Conservation (phyloP, 208 protist species). For the Kentomonas sorsogonicus region DNA sequence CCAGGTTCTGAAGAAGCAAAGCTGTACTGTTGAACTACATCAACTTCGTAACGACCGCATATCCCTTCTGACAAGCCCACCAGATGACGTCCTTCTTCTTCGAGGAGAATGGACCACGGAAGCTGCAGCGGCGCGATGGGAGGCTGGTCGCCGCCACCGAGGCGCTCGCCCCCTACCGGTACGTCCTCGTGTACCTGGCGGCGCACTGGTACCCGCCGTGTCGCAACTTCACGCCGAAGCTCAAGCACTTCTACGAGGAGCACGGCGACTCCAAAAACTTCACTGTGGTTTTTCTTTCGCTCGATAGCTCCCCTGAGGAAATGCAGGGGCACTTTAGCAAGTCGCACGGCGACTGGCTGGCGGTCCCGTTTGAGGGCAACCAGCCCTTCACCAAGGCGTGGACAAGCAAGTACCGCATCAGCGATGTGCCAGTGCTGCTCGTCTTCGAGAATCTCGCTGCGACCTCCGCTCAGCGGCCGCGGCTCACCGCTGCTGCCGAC, state of each 20-base stretch:
- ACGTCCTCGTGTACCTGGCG: slow-evolving; percentile 71
- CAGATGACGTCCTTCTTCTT: no score
- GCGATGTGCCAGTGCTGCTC: slow-evolving; percentile 33
- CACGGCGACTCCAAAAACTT: slow-evolving; percentile 39
- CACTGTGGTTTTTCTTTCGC: slow-evolving; percentile 69
- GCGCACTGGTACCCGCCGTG: slow-evolving; percentile 85
- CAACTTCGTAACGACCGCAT: no score
- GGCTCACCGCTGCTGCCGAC: neutral
- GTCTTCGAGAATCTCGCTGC: slow-evolving; percentile 54
- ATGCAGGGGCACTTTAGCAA: slow-evolving; percentile 44
- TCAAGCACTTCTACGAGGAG: slow-evolving; percentile 47
- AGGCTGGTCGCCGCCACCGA: no score
- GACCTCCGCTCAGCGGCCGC: no score
- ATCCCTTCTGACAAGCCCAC: no score
- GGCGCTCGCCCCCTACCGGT: slow-evolving; percentile 34
- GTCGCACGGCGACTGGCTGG: slow-evolving; percentile 43
- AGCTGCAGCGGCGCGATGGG: no score
- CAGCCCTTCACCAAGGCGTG: slow-evolving; percentile 11
- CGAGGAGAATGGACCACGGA: no score
- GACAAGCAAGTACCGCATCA: slow-evolving; percentile 16
- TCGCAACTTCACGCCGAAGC: slow-evolving; percentile 57
- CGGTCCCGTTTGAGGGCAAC: slow-evolving; percentile 31
- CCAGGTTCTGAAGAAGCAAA: no score
- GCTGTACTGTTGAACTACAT: no score
- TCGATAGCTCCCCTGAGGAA: slow-evolving; percentile 31